Base-by-base conservation (phyloP, 2,329 filamentous ascomycete species). In the Teratosphaeria destructans region DNA sequence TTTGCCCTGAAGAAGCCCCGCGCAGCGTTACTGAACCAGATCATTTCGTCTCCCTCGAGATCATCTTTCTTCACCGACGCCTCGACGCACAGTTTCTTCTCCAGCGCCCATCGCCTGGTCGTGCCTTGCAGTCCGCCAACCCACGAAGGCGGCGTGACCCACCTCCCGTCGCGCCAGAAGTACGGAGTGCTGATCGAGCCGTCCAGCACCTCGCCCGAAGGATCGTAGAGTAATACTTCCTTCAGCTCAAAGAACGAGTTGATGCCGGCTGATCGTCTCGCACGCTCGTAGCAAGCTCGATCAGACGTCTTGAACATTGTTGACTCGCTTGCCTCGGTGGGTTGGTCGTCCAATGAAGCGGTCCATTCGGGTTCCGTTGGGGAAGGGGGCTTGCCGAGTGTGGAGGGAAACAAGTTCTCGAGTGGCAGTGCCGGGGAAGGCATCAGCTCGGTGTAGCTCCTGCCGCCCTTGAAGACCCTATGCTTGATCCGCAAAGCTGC, bases 1-100 rank as follows among this genome's bases (percentile, higher is more conserved):
- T 19, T 49, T 7, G n/a, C 43, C n/a, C 16, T 49, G 43, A 70
- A 73, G 64, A 95, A 96, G 0, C 93, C 93, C 64, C 88, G 82
- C 1, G 93, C 87, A 0, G 89, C 91, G 72, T 93, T 96, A 72
- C 91, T 96, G 57, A 96, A 76, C 88, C 90, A 95, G 62, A 92
- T 88, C 57, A 86, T 80, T 72, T 96, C 92, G 0, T 86, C 89
- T 63, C 89, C 79, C 3, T 78, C 70, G 12, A 96, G 72, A 6
- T 85, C 85, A 12, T 79, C 75, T 2, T 77, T 77, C n/a, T 72
- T 72, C 16, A 96, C 77, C 3, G 76, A 73, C 63, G 85, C 81
- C 69, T 95, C 88, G 34, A 80, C 77, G 57, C 83, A 91, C 53
- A 94, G 75, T 0, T 80, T 80, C 58, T 78, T 82, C 61, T 87